Evolutionary conservation across 148 eudicot species (phyloP), one percentile per base, ranked within the genome.

Genomic region (Dianthus caryophyllus): DNA sequence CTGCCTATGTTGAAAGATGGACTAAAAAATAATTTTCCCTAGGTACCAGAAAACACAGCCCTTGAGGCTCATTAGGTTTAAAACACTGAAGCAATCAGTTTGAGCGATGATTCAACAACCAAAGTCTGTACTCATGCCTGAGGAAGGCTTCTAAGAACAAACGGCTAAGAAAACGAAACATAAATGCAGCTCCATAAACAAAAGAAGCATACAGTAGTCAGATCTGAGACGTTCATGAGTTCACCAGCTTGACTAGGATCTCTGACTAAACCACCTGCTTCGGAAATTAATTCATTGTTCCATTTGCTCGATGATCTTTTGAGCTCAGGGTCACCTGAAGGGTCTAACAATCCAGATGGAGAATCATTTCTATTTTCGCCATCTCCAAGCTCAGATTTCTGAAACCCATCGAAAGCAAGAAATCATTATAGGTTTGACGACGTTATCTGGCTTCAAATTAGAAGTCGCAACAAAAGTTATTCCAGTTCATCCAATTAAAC

Each of bases 161-260:
- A 61, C 0, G 17, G 29, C 49, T 38, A 39, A 18, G 16, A 24
- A 13, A 22, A 16, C n/a, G 16, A 24, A 41, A 43, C 52, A 12
- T 24, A 44, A 25, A 62, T 22, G 22, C 11, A 24, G 58, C 30
- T 53, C 29, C 22, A 5, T 20, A 53, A 53, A 53, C 10, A 9
- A 41, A 9, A 41, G 44, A 41, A 3, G 39, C 44, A 9, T 41
- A 41, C 44, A 41, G 44, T 41, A 6, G 44, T 41, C 1, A 86
- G 63, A 39, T 82, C 80, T 59, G 84, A 78, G 64, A 64, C 81
- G 80, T 65, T 70, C 49, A 80, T 70, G 65, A 82, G 78, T 56
- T 88, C 89, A 61, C 85, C 85, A 51, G 76, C 87, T 68, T 89
- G 92, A 84, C 82, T 80, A 79, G 88, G 71, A 77, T 83, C 97